Evolutionary conservation across 148 eudicot genomes (phyloP), one percentile per base, ranked within the genome.

Genomic region (Bassia scoparia): DNA sequence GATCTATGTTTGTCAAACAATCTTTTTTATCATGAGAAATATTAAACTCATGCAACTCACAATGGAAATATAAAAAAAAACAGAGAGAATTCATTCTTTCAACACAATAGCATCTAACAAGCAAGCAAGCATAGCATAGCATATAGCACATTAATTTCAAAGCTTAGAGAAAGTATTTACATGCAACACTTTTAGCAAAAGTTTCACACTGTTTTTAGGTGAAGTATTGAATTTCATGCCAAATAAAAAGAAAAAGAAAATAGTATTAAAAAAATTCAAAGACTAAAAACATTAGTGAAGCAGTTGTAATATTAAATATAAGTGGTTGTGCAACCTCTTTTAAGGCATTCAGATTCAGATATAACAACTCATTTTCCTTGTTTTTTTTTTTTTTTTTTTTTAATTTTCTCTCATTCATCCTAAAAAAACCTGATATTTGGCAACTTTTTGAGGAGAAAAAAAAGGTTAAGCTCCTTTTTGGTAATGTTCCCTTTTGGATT

Each of bases 341-440:
- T 66, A 16, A 66, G 69, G 26, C 69, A 65, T 41, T 38, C 52
- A 71, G 24, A 65, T 41, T 38, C 52, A 71, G 24, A 60, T 67
- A 54, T 21, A 74, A 74, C 41, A 38, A 74, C 10, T 31, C 59
- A 16, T 27, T 23, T 72, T 46, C 35, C 23, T 21, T 43, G 14
- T 30, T 15, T 43, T 24, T 65, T 38, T 72, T 46, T 54, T 17
- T 21, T 43, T 23, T 30, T 15, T 43, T 24, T 65, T 38, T 7
- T 26, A 49, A 15, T 38, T 14, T 18, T n/a, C n/a, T n/a, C n/a
- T n/a, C n/a, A n/a, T 38, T 14, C 12, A 53, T 23, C 17, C 8
- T 15, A 68, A 73, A 68, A 73, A 72, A 66, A 66, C 77, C 81
- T 74, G 73, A 73, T 74, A 63, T 77, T 30, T 56, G 71, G 76